Base-by-base conservation (phyloP, 371 early-diverging fungal genomes). In the Thermomucor indicae-seudaticae region DNA sequence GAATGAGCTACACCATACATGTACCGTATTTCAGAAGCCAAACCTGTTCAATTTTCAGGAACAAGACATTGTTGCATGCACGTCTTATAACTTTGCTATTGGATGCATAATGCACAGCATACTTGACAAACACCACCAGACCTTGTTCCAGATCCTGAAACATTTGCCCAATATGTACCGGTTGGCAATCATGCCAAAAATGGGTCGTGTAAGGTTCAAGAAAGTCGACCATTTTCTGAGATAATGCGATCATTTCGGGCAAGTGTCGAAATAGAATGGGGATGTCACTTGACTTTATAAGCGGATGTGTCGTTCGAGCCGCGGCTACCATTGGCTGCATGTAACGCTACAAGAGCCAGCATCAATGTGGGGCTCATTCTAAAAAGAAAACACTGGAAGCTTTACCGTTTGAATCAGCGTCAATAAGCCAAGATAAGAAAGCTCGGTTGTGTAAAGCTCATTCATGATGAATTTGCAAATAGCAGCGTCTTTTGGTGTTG, bases 41-140 rank as follows among this genome's bases (percentile, higher is more conserved):
- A 64, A 71, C 72, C 54, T 67, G 75, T 31, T 74, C 62, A 35
- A 74, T 70, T 35, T 70, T 74, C 6, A 61, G 29, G 44, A 70
- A 67, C 11, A 70, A 40, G 10, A 57, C 59, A 51, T 74, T 70
- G 28, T 57, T 65, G 39, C 70, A 70, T 40, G 70, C 70, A 31
- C 57, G 58, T 39, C 62, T 55, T 24, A 74, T 67, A 4, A 51
- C 27, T 47, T 70, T 74, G 23, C 50, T 55, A 47, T 70, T 62
- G 45, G 62, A 24, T 53, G 62, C 62, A 51, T 70, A 74, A 49
- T 74, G 71, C 29, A 68, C 55, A 32, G 75, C 64, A 51, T 74
- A 74, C 58, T 68, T 65, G 7, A 70, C 39, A 60, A 70, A 74
- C 23, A 67, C 64, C 12, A 58, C 65, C 42, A 67, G 47, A 7